Conservation (phyloP, 805 yeast species). For the Myxozyma vanderwaltii region DNA sequence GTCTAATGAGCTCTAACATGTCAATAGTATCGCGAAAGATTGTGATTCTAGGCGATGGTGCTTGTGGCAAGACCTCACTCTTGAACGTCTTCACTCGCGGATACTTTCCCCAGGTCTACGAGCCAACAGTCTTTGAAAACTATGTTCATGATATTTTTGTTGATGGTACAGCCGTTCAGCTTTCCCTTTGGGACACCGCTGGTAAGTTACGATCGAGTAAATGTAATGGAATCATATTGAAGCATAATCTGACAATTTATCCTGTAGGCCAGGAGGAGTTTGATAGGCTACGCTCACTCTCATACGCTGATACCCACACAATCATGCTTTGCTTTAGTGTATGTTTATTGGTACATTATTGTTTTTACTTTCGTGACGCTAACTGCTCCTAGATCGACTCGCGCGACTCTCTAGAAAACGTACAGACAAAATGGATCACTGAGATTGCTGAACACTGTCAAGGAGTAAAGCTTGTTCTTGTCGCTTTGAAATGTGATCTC, state of each 20-base stretch:
- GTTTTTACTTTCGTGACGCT: neutral
- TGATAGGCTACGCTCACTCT: slow-evolving; percentile 86
- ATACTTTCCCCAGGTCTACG: slow-evolving; percentile 96
- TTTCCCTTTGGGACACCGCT: slow-evolving; percentile 97
- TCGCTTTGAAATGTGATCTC: slow-evolving; percentile 92
- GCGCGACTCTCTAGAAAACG: slow-evolving; percentile 90
- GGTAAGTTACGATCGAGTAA: slow-evolving; percentile 49
- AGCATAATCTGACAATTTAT: neutral
- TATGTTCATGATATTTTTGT: slow-evolving; percentile 96
- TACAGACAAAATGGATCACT: slow-evolving; percentile 94
- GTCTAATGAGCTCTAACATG: neutral
- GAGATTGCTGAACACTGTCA: slow-evolving; percentile 97
- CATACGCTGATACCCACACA: slow-evolving; percentile 94
- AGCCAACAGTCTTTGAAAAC: slow-evolving; percentile 96
- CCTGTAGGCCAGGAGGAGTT: slow-evolving; percentile 77
- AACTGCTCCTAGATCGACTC: slow-evolving; percentile 76
- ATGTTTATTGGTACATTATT: neutral
- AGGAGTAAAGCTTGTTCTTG: slow-evolving; percentile 90
- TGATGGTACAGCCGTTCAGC: slow-evolving; percentile 87
- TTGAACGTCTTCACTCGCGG: slow-evolving; percentile 96
- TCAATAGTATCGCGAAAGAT: slow-evolving; percentile 27
- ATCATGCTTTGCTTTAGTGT: slow-evolving; percentile 83
- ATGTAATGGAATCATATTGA: neutral
- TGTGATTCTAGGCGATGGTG: slow-evolving; percentile 47
- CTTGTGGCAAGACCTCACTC: slow-evolving; percentile 96